Evolutionary conservation across 192 early-diverging fungal species (phyloP).

Genomic region (Allomyces arbusculus): DNA sequence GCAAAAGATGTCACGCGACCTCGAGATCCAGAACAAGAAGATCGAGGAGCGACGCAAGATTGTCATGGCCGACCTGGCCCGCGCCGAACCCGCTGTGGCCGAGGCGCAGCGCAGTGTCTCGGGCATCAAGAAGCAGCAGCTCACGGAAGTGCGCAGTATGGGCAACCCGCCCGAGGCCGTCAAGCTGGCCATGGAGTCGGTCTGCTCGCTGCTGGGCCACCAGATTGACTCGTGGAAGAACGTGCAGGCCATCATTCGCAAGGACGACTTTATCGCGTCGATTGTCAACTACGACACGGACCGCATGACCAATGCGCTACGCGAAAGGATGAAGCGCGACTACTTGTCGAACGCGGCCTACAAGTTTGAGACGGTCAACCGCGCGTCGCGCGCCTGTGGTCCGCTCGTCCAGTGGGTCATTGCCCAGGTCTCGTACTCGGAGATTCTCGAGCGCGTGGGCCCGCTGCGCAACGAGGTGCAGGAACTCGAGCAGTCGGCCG

Average conservation of each 20-base stretch:
- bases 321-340: conserved; percentile 56
- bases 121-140: conserved; percentile 87
- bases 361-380: conserved; percentile 89
- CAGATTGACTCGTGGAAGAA: conserved; percentile 74
- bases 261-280: conserved; percentile 91
- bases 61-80: conserved; percentile 76
- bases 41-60: conserved; percentile 59
- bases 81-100: conserved; percentile 86
- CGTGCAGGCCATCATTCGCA: conserved; percentile 69
- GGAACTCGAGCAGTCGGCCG: conserved; percentile 56
- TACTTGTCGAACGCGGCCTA: conserved; percentile 71
- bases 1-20: conserved; percentile 47
- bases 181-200: conserved; percentile 91
- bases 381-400: conserved; percentile 94
- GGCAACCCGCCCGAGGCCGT: conserved; percentile 88
- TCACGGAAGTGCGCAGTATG: conserved; percentile 93
- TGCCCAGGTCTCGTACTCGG: conserved; percentile 83
- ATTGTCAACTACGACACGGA: conserved; percentile 95
- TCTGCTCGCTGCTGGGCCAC: conserved; percentile 82
- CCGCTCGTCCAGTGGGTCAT: conserved; percentile 95
- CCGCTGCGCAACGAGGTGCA: conserved; percentile 85
- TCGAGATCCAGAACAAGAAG: conserved; percentile 46
- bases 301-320: conserved; percentile 43
- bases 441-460: conserved; percentile 84
- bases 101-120: conserved; percentile 88